Base-by-base conservation (phyloP, 176 grass and related monocot species). In the Echinochloa phyllopogon region DNA sequence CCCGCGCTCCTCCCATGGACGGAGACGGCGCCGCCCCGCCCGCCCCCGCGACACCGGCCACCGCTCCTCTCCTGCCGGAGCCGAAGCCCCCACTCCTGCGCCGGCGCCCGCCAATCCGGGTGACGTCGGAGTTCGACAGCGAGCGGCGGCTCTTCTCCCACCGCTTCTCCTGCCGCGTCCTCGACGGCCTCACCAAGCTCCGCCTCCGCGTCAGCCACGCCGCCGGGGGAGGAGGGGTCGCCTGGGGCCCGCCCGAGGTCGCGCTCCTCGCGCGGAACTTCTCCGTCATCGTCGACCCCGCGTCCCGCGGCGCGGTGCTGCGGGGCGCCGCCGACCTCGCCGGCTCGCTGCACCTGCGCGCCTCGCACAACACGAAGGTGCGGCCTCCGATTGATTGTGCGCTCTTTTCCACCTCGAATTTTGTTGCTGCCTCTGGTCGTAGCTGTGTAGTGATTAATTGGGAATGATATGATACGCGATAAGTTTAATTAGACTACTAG, bases 81-180 rank as follows among this genome's bases (percentile, higher is more conserved):
- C 60, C 69, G 36, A 45, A 48, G 61, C 8, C 44, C 24, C 14
- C 14, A 17, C 4, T 76, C 69, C 47, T 27, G 58, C 20, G 20
- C 62, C 29, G 65, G 57, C 86, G 77, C 6, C 86, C 82, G 58
- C 65, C 82, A 61, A 3, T 88, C 72, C 67, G 90, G 15, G 86
- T 92, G 57, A 92, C 90, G 49, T 92, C 90, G 41, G 90, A 88
- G 73, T 92, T 92, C 59, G 86, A 88, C 86, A 68, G 86, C 78
- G 82, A 86, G 49, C 40, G 29, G 38, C 73, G 74, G 29, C 78
- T 78, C 64, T 86, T 92, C 50, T 92, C 83, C 45, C 90, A 92
- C 66, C 82, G 86, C 72, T 23, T 92, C 66, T 92, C 90, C 48
- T 92, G 82, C 86, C 82, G 86, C 65, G 25, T 92, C 27, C 73